Percentiles rank a stretch among this genome's conserved stretches.
phyloP scores from a whole-genome alignment of 2,329 filamentous ascomycete genomes.

The Clarireedia homoeocarpa region DNA sequence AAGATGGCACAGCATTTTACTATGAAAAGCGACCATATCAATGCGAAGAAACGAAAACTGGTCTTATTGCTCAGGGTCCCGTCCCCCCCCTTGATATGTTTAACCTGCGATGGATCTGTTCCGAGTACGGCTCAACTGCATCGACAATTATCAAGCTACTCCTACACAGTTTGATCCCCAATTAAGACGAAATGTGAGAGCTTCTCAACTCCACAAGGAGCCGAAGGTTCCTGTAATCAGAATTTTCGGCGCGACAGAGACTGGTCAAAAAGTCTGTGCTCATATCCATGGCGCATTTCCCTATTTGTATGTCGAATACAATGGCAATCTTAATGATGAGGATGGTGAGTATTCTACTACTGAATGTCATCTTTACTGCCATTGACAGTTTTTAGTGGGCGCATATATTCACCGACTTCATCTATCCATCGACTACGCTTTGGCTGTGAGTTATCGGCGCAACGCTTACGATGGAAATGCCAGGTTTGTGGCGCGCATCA shows the following conservation, averaged over 20 bases:
- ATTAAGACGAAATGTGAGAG: conserved; percentile 57
- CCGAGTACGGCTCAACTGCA: conserved; percentile 85
- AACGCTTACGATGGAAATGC: conserved; percentile 63
- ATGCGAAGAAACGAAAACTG: conserved; percentile 1
- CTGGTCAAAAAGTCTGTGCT: conserved; percentile 90
- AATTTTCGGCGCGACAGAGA: conserved; percentile 87
- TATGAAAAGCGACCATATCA: background rate
- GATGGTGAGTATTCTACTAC: conserved; percentile 47
- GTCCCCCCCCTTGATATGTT: conserved; percentile 1
- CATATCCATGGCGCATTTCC: conserved; percentile 95
- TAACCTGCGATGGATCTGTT: conserved; percentile 58
- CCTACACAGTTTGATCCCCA: conserved; percentile 76
- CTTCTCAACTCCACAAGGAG: conserved; percentile 50
- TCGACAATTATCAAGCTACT: conserved; percentile 84
- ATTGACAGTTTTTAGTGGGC: conserved; percentile 46
- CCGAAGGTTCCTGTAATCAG: conserved; percentile 80
- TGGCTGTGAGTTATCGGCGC: conserved; percentile 76
- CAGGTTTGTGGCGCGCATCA: conserved; percentile 80
- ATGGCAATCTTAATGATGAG: conserved; percentile 56
- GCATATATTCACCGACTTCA: conserved; percentile 72
- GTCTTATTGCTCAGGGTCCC: background rate
- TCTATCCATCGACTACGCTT: conserved; percentile 80
- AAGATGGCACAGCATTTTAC: no score
- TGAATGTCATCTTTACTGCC: background rate
- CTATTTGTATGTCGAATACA: conserved; percentile 88